These are phyloP conservation scores for Cucumis hystrix DNA, from an alignment of 306 rosid genomes.

Conservation along the genomic window DNA sequence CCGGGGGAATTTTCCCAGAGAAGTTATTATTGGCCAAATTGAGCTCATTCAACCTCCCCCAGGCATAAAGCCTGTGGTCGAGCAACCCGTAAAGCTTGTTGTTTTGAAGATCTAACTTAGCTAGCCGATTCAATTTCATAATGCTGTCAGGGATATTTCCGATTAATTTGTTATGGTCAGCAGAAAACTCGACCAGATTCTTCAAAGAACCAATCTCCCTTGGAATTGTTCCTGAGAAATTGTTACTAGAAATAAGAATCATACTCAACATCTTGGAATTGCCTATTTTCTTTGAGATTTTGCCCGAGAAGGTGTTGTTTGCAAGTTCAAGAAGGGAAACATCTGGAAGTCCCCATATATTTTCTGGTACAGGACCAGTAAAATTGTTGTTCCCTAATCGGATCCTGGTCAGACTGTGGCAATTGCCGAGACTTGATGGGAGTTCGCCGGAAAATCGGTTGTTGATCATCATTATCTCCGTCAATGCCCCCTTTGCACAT, in stretches of 20 bases:
- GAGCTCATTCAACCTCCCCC: slow-evolving; percentile 62
- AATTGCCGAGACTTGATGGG: slow-evolving; percentile 44
- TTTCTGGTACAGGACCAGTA: slow-evolving; percentile 61
- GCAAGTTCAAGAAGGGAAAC: slow-evolving; percentile 51
- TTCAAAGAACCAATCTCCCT: slow-evolving; percentile 56
- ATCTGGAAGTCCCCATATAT: slow-evolving; percentile 65
- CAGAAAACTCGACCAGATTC: slow-evolving; percentile 47
- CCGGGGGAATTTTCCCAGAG: slow-evolving; percentile 56
- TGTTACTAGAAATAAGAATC: slow-evolving; percentile 43
- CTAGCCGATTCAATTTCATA: slow-evolving; percentile 46
- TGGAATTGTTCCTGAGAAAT: slow-evolving; percentile 54
- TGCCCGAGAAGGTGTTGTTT: slow-evolving; percentile 47
- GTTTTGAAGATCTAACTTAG: slow-evolving; percentile 53
- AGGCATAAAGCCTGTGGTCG: slow-evolving; percentile 26
- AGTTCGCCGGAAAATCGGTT: slow-evolving; percentile 50
- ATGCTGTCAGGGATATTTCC: slow-evolving; percentile 48
- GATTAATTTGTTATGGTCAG: slow-evolving; percentile 29
- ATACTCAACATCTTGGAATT: slow-evolving; percentile 45
- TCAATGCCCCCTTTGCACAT: slow-evolving; percentile 36
- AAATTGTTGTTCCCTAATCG: slow-evolving; percentile 43
- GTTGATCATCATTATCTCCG: slow-evolving; percentile 49
- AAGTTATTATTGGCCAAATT: slow-evolving; percentile 52
- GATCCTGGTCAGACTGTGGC: slow-evolving; percentile 48
- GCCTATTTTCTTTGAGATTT: slow-evolving; percentile 43
- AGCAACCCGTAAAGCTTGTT: slow-evolving; percentile 58